Base-by-base conservation (phyloP, 768 basidiomycete species). In the Pulveroboletus sp. region DNA sequence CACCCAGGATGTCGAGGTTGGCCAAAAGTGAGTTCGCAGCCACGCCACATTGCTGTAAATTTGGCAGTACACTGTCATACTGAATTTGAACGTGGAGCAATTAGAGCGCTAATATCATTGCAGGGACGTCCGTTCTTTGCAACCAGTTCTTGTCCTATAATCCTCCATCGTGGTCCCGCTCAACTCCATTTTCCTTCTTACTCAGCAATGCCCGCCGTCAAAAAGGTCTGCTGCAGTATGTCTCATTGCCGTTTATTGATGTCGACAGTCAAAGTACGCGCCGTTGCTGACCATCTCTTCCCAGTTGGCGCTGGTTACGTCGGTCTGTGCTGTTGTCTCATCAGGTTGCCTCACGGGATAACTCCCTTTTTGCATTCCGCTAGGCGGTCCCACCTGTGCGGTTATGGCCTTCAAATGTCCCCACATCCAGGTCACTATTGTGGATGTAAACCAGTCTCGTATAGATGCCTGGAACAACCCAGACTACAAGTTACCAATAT, bases 391-490 rank as follows among this genome's bases (percentile, higher is more conserved):
- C 24, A 97, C 93, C 39, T 95, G 93, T 66, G 89, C 93, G 41
- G 93, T 96, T 64, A 91, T 96, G 60, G 93, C 93, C 17, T 76
- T 89, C 58, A 93, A 91, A 70, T 95, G 93, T 68, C 91, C 93
- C 43, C 80, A 94, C 65, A 90, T 97, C 72, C 74, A 74, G 39
- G 95, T 99, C 65, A 99, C 93, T 62, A 99, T 99, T 62, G 96
- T 98, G 63, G 96, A 99, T 72, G 79, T 99, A 60, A 98, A 98
- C 79, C 77, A 93, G 67, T 76, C 85, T 51, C 87, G 96, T 53
- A 83, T 99, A 70, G 89, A 92, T 67, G 95, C 94, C 15, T 99
- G 96, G 96, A 99, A 99, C 74, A 85, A 82, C 66, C 69, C 81
- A 43, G 80, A 91, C 67, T 93, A 82, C 69, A 71, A 76, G 32